Evolutionary conservation across 306 rosid species (phyloP).

Genomic region (Cicer chorassanicum): DNA sequence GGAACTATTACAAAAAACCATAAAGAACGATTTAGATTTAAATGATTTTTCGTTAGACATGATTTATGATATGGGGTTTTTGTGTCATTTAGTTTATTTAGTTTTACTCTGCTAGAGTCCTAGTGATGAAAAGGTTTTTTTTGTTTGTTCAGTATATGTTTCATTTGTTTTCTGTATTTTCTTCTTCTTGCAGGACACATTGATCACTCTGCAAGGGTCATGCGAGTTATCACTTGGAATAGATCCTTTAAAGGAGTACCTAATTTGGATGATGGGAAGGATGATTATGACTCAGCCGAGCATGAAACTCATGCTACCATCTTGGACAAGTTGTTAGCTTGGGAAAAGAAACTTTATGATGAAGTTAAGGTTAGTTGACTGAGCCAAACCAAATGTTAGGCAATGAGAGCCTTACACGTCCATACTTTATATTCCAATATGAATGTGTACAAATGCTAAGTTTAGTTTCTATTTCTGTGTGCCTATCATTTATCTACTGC

Average conservation of each 20-base stretch:
- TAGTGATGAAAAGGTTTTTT: neutral
- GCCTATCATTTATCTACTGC: constrained; percentile 3
- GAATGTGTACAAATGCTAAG: neutral
- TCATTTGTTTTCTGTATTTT: neutral
- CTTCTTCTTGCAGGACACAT: constrained; percentile 71
- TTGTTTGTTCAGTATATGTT: neutral
- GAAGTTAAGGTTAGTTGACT: constrained; percentile 80
- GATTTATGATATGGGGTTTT: neutral
- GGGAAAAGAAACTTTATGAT: constrained; percentile 96
- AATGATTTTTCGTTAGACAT: constrained; percentile 10
- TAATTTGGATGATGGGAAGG: constrained; percentile 64
- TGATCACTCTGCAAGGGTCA: constrained; percentile 90
- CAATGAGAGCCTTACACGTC: neutral
- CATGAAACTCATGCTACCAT: constrained; percentile 92
- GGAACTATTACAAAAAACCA: neutral
- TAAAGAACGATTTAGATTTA: neutral
- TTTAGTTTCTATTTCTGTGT: constrained; percentile 13
- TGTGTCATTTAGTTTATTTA: neutral
- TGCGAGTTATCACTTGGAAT: constrained; percentile 96
- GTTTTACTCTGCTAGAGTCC: too few species aligned
- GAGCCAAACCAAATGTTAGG: neutral
- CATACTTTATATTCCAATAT: neutral
- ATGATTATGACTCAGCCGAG: constrained; percentile 78
- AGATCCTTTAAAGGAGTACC: constrained; percentile 74
- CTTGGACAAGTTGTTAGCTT: constrained; percentile 92